Evolutionary conservation across 768 basidiomycete species (phyloP), one percentile per base, ranked within the genome.

Genomic region (Mycena galopus): DNA sequence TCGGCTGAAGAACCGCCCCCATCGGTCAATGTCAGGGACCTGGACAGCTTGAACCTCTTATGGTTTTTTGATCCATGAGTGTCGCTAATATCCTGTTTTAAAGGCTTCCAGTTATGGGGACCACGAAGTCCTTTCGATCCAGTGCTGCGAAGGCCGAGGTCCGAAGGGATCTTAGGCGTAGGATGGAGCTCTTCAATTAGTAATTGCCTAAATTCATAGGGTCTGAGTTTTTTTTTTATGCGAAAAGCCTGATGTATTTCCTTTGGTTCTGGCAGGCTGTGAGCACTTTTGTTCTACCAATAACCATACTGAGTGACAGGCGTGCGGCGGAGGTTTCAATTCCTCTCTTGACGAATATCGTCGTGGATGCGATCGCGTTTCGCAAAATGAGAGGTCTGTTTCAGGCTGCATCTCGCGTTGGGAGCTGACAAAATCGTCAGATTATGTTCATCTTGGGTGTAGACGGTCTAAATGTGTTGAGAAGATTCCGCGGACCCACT

Each of bases 221-320:
- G 67, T 67, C 17, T 67, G 67, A 58, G 60, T n/a, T 67, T 19
- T 32, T 67, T n/a, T n/a, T n/a, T n/a, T n/a, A 37, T 67, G 53
- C 21, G 47, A 58, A 9, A 16, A 58, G 17, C 58, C 32, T 60
- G 57, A 33, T 53, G 47, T 59, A 33, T 32, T 37, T 51, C 25
- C 60, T 67, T 29, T 42, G 25, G 2, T 37, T 51, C 33, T 60
- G 3, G 67, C 32, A 29, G 33, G 35, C 7, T 33, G 67, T 67
- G 8, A 4, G 67, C 21, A 1, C 10, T 21, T 29, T 60, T 9
- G 8, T 39, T 50, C 42, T 4, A 29, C 25, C 30, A 29, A 32
- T 51, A 37, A 37, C 10, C 35, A 11, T 14, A 37, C n/a, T n/a
- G 35, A 37, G 11, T 33, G 21, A 25, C 16, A 7, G 3, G 50